Conservation (phyloP, 1,139 yeast species). For the Debaryomyces sp. region DNA sequence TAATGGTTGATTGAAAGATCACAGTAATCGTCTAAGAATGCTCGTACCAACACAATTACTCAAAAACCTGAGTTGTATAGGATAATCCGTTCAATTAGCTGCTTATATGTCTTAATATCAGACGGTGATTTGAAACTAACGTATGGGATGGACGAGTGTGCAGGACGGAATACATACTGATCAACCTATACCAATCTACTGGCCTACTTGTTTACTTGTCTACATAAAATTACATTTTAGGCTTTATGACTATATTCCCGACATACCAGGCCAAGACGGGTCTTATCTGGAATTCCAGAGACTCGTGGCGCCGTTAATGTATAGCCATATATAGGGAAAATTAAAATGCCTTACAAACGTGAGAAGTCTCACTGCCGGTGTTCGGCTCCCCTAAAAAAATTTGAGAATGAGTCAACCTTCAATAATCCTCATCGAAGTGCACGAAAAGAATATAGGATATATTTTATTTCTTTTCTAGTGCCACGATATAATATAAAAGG, state of each 20-base stretch:
- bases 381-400: conserved; percentile 5
- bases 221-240: not conserved
- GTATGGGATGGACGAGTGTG: not conserved
- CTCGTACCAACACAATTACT: not conserved
- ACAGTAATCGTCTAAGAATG: not conserved
- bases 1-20: not conserved
- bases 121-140: not conserved
- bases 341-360: not conserved
- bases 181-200: too few species aligned
- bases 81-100: not conserved
- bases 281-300: not conserved
- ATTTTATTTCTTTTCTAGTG: conserved; percentile 1
- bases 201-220: not conserved
- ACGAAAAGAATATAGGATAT: not conserved
- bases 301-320: not conserved
- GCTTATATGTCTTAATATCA: not conserved
- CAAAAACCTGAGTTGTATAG: not conserved
- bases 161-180: too few species aligned
- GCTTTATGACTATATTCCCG: not conserved
- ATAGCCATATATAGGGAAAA: not conserved
- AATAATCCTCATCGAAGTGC: conserved; percentile 2
- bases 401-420: conserved; percentile 5
- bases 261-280: not conserved
- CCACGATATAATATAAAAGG: conserved; percentile 3
- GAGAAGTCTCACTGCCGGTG: not conserved